Conservation (phyloP, 805 yeast genomes). For the Wickerhamiella sergipiensis region DNA sequence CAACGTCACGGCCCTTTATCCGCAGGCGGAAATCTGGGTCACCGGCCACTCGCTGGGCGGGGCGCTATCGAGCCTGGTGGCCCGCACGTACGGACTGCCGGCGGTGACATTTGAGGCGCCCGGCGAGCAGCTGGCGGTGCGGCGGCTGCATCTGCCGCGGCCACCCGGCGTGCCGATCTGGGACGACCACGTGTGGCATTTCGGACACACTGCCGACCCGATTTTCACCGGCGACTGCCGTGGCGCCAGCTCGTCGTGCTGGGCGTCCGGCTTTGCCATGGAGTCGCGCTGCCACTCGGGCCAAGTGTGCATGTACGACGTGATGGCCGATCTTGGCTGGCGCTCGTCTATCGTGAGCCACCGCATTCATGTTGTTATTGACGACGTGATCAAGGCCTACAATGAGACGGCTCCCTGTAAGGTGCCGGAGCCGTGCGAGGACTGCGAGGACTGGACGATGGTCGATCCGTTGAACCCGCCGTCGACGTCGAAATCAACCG, state of each 20-base stretch:
- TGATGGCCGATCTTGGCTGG: conserved; percentile 84
- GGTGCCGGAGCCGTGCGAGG: conserved; percentile 60
- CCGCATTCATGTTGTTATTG: conserved; percentile 80
- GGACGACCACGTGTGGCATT: conserved; percentile 80
- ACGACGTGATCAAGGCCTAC: conserved; percentile 56
- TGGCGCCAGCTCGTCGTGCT: conserved; percentile 82
- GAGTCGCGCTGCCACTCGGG: conserved; percentile 94
- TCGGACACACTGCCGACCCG: conserved; percentile 96
- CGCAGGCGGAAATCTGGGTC: conserved; percentile 66
- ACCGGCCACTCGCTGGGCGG: conserved; percentile 97
- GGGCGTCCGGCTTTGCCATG: conserved; percentile 92
- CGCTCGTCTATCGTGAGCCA: conserved; percentile 77
- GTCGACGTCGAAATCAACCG: background rate
- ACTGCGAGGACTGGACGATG: conserved; percentile 81
- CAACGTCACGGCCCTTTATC: conserved; percentile 54
- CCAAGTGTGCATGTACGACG: conserved; percentile 73
- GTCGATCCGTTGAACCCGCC: conserved; percentile 23
- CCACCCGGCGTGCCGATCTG: conserved; percentile 80
- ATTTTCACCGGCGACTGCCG: conserved; percentile 92
- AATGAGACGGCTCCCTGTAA: conserved; percentile 66
- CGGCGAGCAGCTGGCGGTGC: conserved; percentile 74
- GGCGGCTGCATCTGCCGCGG: conserved; percentile 74
- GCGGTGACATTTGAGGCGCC: conserved; percentile 88
- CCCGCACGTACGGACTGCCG: conserved; percentile 82
- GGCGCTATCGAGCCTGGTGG: conserved; percentile 63